Evolutionary conservation across 257 asterid genomes (phyloP), one percentile per base, ranked within the genome.

Genomic region (Rubia yunnanensis): DNA sequence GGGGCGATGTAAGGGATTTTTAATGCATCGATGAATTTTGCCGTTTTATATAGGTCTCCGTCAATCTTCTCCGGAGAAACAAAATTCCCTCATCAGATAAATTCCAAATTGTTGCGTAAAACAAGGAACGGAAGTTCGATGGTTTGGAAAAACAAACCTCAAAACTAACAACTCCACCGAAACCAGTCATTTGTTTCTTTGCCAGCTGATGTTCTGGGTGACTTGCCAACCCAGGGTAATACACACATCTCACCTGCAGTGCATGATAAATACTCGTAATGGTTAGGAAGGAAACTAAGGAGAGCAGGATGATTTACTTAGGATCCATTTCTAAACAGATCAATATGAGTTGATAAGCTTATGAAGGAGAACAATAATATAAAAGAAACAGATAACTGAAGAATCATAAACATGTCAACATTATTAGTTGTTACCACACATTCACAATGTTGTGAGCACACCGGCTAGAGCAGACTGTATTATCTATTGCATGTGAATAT

Each of bases 131-230:
- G 36, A 22, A 58, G 56, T 44, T 36, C 39, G 49, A 54, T 14
- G 34, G 54, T 34, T 18, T 18, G 53, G 41, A 34, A 62, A 38
- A 67, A 80, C 95, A 74, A 50, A 86, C 97, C 97, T 91, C 97
- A 79, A 91, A 91, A 56, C 97, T 91, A 73, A 91, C 95, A 67
- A 91, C 97, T 2, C 97, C 97, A 73, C 96, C 97, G 75, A 91
- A 91, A 72, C 96, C 97, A 73, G 70, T 83, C 97, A 91, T 91
- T 81, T 91, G 97, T 76, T 76, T 82, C 83, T 83, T 88, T 59
- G 96, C 97, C 70, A 91, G 85, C 34, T 75, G 54, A 59, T 91
- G 86, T 71, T 91, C 97, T 64, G 96, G 96, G 76, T 91, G 96
- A 82, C 95, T 91, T 72, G 85, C 81, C 84, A 91, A 76, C 77